phyloP scores from a whole-genome alignment of 2,329 filamentous ascomycete species.

The Penicillium sp. region DNA sequence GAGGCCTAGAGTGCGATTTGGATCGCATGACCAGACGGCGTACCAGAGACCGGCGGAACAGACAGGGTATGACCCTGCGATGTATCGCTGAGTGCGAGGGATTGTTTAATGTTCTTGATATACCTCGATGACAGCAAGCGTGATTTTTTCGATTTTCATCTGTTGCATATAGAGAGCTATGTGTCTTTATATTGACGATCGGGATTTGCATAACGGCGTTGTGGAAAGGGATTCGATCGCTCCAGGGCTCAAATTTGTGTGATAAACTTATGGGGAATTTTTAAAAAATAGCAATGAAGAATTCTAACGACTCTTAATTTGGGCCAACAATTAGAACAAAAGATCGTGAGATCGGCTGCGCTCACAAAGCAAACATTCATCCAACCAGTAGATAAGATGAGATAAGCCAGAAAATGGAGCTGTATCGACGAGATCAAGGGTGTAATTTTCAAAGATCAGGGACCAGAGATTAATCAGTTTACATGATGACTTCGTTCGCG shows the following conservation, averaged over 20 bases:
- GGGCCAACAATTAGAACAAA: slow-evolving; percentile 12
- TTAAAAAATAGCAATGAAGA: not conserved
- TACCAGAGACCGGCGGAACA: slow-evolving; percentile 32
- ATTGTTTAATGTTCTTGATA: not conserved
- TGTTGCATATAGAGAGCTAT: not conserved
- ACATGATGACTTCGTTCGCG: slow-evolving; percentile 81
- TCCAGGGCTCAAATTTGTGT: not conserved
- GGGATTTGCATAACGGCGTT: slow-evolving; percentile 5
- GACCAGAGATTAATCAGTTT: slow-evolving; percentile 35
- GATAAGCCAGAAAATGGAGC: slow-evolving; percentile 4
- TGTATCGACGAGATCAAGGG: slow-evolving; percentile 20
- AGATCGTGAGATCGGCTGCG: slow-evolving; percentile 11
- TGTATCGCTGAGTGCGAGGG: slow-evolving; percentile 30
- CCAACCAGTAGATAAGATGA: slow-evolving; percentile 15
- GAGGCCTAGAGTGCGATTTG: slow-evolving; percentile 23
- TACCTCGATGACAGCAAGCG: not conserved
- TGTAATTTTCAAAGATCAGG: slow-evolving; percentile 20
- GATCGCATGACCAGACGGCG: slow-evolving; percentile 19
- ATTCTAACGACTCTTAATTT: slow-evolving; percentile 10
- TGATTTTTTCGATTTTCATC: not conserved
- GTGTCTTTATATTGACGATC: not conserved
- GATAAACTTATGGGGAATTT: not conserved
- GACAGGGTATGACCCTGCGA: slow-evolving; percentile 39
- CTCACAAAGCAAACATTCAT: slow-evolving; percentile 21
- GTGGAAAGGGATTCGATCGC: not conserved